Percentiles rank a stretch among this genome's conserved stretches.
These are phyloP conservation scores for Giardia muris DNA, from an alignment of 208 protist species.

Conservation along the genomic window DNA sequence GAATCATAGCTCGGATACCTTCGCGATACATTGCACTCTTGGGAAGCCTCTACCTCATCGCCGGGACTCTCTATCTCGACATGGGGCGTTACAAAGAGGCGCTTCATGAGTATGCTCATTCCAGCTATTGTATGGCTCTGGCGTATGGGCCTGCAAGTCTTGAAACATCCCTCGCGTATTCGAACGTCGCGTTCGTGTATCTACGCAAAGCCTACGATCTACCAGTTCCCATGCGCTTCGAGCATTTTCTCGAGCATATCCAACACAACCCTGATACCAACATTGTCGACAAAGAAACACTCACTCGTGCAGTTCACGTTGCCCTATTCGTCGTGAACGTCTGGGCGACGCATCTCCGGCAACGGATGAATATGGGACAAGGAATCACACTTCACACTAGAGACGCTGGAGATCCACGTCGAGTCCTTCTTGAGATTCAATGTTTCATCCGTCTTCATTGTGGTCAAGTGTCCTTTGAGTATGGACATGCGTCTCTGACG, in stretches of 20 bases:
- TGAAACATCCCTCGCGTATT: not conserved
- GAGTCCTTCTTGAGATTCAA: not conserved
- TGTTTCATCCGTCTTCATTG: not conserved
- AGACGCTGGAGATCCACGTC: not conserved
- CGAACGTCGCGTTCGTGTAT: not conserved
- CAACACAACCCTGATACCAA: not conserved
- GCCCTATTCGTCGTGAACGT: not conserved
- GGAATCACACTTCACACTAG: not conserved
- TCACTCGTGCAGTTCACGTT: not conserved
- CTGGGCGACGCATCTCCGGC: not conserved
- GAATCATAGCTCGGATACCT: not conserved
- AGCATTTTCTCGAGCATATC: not conserved
- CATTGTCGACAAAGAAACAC: not conserved
- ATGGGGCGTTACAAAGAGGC: not conserved
- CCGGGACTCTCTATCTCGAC: not conserved
- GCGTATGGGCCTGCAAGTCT: slow-evolving; percentile 19
- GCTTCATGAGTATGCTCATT: not conserved
- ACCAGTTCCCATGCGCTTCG: not conserved
- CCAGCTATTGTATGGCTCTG: not conserved
- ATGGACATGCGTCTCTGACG: not conserved
- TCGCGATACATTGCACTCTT: not conserved
- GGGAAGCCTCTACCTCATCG: not conserved
- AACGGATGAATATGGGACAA: not conserved
- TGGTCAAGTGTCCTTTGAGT: not conserved
- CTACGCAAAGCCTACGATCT: not conserved